Percentiles rank a stretch among this genome's conserved stretches.
Evolutionary conservation across 495 filamentous ascomycete species (phyloP).

Genomic region (Aspergillus conjunctus): DNA sequence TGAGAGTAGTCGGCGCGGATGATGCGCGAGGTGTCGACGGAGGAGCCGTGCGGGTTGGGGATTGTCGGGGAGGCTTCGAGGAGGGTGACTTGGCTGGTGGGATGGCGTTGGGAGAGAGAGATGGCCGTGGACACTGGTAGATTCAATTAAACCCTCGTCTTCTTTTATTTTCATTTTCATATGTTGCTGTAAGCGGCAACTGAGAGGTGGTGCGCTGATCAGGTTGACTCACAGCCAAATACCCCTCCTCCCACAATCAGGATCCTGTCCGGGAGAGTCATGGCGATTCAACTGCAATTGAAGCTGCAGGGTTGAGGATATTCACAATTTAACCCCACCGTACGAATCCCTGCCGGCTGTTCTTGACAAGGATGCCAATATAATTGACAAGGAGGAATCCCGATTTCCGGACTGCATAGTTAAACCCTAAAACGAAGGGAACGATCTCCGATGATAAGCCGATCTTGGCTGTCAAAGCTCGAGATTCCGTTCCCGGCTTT

Average conservation of each 20-base stretch:
- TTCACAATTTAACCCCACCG: not conserved
- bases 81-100: constrained; percentile 60
- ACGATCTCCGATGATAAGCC: constrained; percentile 4
- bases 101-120: constrained; percentile 61
- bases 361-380: too few relatives aligned
- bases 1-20: constrained; percentile 82
- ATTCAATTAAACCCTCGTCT: not conserved
- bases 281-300: constrained; percentile 17
- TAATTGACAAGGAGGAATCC: too few relatives aligned
- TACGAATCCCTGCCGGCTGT: not conserved
- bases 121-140: constrained; percentile 62
- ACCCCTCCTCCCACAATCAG: constrained; percentile 78
- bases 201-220: not conserved
- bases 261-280: constrained; percentile 55
- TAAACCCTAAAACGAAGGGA: too few relatives aligned
- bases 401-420: too few relatives aligned
- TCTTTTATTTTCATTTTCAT: not conserved
- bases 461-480: constrained; percentile 5
- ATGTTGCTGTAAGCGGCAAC: constrained; percentile 1
- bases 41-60: constrained; percentile 69
- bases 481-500: not conserved
- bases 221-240: constrained; percentile 62
- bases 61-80: constrained; percentile 69
- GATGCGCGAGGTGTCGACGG: constrained; percentile 75
- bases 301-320: not conserved